Conservation (phyloP, 371 early-diverging fungal species). For the Smittium culicis region DNA sequence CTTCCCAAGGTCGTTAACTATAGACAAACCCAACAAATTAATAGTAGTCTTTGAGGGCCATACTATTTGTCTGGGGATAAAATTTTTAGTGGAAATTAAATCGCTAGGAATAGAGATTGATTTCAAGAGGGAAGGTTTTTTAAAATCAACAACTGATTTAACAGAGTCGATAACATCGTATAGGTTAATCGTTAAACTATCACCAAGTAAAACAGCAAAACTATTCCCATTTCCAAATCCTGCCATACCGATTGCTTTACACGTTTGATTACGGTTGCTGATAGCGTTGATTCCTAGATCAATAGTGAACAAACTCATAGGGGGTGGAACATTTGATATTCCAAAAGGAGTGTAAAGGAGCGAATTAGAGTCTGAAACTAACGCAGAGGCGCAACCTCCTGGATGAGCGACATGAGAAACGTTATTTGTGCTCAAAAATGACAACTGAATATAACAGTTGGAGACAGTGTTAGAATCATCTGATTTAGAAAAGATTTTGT, state of each 20-base stretch:
- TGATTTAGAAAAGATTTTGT: neutral
- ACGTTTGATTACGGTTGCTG: constrained; percentile 31
- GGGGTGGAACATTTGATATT: constrained; percentile 83
- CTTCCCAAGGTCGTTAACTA: neutral
- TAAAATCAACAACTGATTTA: neutral
- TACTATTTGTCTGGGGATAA: constrained; percentile 7
- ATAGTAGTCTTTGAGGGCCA: neutral
- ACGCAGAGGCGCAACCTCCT: constrained; percentile 17
- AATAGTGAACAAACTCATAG: constrained; percentile 47
- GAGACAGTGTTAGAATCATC: neutral
- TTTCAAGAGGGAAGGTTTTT: neutral
- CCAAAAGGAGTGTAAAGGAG: constrained; percentile 67
- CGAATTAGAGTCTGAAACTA: constrained; percentile 21
- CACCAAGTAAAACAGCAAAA: constrained; percentile 46
- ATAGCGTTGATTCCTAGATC: neutral
- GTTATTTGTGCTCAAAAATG: constrained; percentile 12
- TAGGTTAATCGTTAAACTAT: constrained; percentile 18
- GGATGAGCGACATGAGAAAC: constrained; percentile 17
- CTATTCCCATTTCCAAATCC: constrained; percentile 40
- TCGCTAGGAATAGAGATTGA: neutral
- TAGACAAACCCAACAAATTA: constrained; percentile 1
- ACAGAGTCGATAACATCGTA: constrained; percentile 2
- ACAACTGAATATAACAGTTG: constrained; percentile 10
- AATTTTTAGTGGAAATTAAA: neutral
- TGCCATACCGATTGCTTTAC: constrained; percentile 44